Evolutionary conservation across 2,329 filamentous ascomycete species (phyloP), one percentile per base, ranked within the genome.

Genomic region (Herpomyces periplanetae): DNA sequence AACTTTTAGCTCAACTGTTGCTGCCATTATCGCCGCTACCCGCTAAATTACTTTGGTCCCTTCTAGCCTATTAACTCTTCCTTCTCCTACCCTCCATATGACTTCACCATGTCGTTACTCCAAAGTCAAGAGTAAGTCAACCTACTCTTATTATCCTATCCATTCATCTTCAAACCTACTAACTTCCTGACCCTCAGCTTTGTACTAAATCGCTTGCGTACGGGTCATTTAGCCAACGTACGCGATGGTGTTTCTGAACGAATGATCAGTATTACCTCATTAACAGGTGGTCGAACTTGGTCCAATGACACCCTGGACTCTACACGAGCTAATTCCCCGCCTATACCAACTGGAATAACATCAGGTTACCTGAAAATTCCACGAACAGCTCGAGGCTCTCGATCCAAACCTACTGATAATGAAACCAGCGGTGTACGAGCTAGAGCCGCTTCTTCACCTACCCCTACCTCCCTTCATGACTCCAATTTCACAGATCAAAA

Each of bases 191-290:
- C 23, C 3, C 13, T 13, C 13, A 71, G 63, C 35, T 58, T 80
- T 36, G 61, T 73, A 17, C 54, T 66, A 22, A 75, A 75, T 41
- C 64, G 71, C 36, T 46, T 84, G 22, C 61, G 66, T 20, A 62
- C 62, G 14, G 60, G 60, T 30, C 80, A 80, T 33, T 53, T 84
- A 13, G 57, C 58, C 27, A 55, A 66, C 26, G 59, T 73, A 27
- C 62, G 63, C 27, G 66, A 84, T 34, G 68, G 66, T 24, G 64
- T 80, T 4, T 66, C 66, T 27, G 68, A 84, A 36, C 59, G 66
- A 9, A 49, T 80, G 15, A 66, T 84, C 34, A 68, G 58, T 15
- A 51, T 84, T 24, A 66, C 75, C 37, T 58, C 69, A 31, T 49
- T 49, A 26, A 62, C 73, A 31, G 69, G 69, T 38, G 57, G 63